Evolutionary conservation across 371 early-diverging fungal genomes (phyloP).

Genomic region (Amoeboaphelidium protococcarum): DNA sequence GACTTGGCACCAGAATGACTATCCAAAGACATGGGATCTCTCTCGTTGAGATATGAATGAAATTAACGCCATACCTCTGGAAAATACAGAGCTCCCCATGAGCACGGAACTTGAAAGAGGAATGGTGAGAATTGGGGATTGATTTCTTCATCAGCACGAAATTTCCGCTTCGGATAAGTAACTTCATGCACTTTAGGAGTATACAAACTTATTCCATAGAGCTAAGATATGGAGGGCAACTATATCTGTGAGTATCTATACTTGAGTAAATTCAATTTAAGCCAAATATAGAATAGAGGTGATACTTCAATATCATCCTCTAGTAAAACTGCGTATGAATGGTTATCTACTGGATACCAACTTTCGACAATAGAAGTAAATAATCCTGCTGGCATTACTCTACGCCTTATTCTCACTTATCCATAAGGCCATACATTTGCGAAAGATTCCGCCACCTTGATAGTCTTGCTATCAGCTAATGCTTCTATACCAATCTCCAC

Average conservation of each 20-base stretch:
- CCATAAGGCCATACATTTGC: constrained; percentile 26
- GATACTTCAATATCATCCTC: constrained; percentile 40
- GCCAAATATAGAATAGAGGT: constrained; percentile 27
- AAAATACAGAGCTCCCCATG: constrained; percentile 38
- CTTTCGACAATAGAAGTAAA: constrained; percentile 33
- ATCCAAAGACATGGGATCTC: neutral
- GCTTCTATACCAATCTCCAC: too few species aligned
- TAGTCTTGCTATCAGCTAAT: too few species aligned
- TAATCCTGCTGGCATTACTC: constrained; percentile 27
- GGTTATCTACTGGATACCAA: constrained; percentile 24
- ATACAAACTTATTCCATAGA: constrained; percentile 30
- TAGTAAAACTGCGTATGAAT: constrained; percentile 28
- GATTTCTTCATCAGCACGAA: constrained; percentile 11
- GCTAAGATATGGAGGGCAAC: constrained; percentile 9
- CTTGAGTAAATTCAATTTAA: constrained; percentile 24
- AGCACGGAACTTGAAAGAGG: constrained; percentile 26
- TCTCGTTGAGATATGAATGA: constrained; percentile 6
- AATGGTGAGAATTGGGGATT: constrained; percentile 19
- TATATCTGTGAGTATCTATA: constrained; percentile 21
- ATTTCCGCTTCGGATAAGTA: neutral
- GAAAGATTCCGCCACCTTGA: too few species aligned
- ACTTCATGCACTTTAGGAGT: constrained; percentile 26
- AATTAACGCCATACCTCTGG: constrained; percentile 37
- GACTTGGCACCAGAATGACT: constrained; percentile 3
- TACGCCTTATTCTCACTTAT: constrained; percentile 20